Evolutionary conservation across 306 rosid species (phyloP), one percentile per base, ranked within the genome.

Genomic region (Pterocarpus macrocarpus): DNA sequence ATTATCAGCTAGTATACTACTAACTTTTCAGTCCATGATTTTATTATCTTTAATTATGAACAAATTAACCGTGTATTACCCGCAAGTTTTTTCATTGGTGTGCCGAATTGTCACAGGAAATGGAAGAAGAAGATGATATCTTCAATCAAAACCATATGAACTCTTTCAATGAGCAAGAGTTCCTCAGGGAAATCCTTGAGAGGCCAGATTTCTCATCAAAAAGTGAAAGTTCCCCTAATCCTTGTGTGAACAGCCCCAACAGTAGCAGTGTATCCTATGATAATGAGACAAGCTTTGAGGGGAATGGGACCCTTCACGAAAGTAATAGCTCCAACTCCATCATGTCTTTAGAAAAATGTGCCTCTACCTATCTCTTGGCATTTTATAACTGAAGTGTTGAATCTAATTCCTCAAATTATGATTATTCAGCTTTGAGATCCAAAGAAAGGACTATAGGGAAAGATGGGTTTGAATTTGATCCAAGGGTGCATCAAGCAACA

Each of bases 201-300:
- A 7, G 4, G 11, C 79, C 64, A 74, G 34, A 10, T 15, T 33
- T 22, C 8, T 62, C 80, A 15, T 47, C 41, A 45, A 17, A 64
- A 64, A 73, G 32, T 10, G 56, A 44, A 16, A 16, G 7, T 41
- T 16, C 22, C 14, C 38, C 45, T 30, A 4, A 57, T 75, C 32
- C 17, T 47, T 64, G 28, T 5, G 47, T 5, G n/a, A 80, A 45
- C 4, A 69, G 86, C 44, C 75, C 82, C 55, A 33, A 43, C 43
- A 70, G 2, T 47, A 83, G 79, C 69, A 44, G 2, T 44, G 11
- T 82, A 59, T 77, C 79, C 22, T 64, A 69, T 77, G 82, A 81
- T 69, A 73, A 81, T 33, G 81, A 68, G 64, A 62, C 38, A 47
- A 38, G 64, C 13, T 33, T 34, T 0, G 17, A 59, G 10, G n/a